Evolutionary conservation across 2,329 filamentous ascomycete species (phyloP), one percentile per base, ranked within the genome.

Genomic region (Ophiostoma piceae): DNA sequence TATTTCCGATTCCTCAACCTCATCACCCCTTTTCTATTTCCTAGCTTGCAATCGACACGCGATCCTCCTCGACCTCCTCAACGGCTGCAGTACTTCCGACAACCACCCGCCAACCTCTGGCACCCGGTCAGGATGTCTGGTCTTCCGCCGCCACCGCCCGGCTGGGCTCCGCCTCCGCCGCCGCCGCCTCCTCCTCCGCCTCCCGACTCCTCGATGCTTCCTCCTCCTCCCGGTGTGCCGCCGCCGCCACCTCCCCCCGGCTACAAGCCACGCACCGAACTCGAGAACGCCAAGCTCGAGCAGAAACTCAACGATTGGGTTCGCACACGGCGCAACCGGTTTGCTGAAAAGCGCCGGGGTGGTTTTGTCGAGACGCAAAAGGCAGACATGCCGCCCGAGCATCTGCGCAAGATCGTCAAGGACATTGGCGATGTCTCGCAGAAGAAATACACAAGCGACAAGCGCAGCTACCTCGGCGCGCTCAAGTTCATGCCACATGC

Each of bases 301-400:
- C 92, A 97, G 80, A 99, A 98, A 86, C 99, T 98, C 86, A 96
- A 93, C 79, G 94, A 97, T 89, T 99, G 96, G 96, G 84, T 98
- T 76, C 90, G 94, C 72, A 88, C 86, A 74, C 95, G 96, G 82
- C 89, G 93, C 75, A 95, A 93, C 79, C 89, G 95, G 69, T 99
- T 98, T 74, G 93, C 93, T 68, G 96, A 99, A 85, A 98, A 97
- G 86, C 87, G 95, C 72, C 96, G 96, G 81, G 92, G 90, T 29
- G 95, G 96, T 0, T 98, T 97, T 73, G 92, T 99, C 0, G 94
- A 99, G 81, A 97, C 94, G 7, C 94, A 98, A 77, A 99, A 99
- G 84, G 93, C 93, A 11, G 95, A 99, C 77, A 96, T 99, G 92
- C 96, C 95, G 0, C 94, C 95, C 0, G 95, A 98, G 83, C 95